phyloP scores from a whole-genome alignment of 805 yeast genomes.

The Nakazawaea peltata region DNA sequence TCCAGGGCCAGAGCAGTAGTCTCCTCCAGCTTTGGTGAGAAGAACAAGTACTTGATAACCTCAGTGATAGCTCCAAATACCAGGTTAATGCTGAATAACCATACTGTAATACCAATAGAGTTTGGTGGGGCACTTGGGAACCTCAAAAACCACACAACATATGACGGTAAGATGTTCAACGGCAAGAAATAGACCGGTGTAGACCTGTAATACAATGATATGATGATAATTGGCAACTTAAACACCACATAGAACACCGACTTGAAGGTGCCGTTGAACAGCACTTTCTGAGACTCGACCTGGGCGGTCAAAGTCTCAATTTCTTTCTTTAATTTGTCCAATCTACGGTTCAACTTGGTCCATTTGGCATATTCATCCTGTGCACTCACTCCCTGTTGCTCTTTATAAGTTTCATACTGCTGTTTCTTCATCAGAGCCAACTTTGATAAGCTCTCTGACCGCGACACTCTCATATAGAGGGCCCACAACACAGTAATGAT shows the following conservation, averaged over 20 bases:
- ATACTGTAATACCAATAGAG: constrained; percentile 48
- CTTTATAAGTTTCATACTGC: constrained; percentile 37
- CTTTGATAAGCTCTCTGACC: constrained; percentile 22
- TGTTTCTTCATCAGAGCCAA: constrained; percentile 30
- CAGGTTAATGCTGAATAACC: constrained; percentile 35
- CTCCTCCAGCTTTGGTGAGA: too few relatives aligned
- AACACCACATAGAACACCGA: constrained; percentile 29
- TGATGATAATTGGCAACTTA: constrained; percentile 36
- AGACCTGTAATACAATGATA: constrained; percentile 47
- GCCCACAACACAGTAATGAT: constrained; percentile 31
- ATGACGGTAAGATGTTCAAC: constrained; percentile 43
- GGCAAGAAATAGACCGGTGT: constrained; percentile 54
- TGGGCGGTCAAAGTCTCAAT: constrained; percentile 33
- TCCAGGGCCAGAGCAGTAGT: too few relatives aligned
- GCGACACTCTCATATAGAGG: constrained; percentile 26
- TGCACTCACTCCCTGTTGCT: constrained; percentile 61
- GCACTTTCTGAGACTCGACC: constrained; percentile 27
- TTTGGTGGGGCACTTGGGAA: constrained; percentile 59
- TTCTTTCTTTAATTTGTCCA: constrained; percentile 49
- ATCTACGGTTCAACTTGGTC: constrained; percentile 81
- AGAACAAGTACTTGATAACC: too few relatives aligned
- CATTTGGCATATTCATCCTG: constrained; percentile 94
- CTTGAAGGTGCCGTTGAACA: constrained; percentile 26
- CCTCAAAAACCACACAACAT: constrained; percentile 48
- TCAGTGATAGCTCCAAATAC: constrained; percentile 4